These are phyloP conservation scores for Solanum etuberosum DNA, from an alignment of 257 asterid genomes.

Conservation along the genomic window DNA sequence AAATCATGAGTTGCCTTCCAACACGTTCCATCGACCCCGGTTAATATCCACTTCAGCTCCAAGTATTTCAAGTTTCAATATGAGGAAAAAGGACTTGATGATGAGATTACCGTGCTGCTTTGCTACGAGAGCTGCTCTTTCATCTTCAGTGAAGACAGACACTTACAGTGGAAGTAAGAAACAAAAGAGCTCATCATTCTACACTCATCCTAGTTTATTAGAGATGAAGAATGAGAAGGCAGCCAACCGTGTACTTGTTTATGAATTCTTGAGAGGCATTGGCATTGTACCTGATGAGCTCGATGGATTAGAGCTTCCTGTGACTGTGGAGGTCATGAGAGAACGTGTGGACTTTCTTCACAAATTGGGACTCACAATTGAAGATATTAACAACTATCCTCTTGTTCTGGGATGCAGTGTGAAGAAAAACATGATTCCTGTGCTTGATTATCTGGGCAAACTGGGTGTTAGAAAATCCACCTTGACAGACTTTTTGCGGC, in stretches of 20 bases:
- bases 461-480: slow-evolving; percentile 78
- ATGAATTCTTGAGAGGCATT: slow-evolving; percentile 66
- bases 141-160: slow-evolving; percentile 23
- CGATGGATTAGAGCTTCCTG: slow-evolving; percentile 93
- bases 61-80: slow-evolving; percentile 18
- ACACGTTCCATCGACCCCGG: slow-evolving; percentile 22
- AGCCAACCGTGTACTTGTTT: slow-evolving; percentile 65
- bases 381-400: slow-evolving; percentile 89
- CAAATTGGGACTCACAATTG: slow-evolving; percentile 76
- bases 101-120: slow-evolving; percentile 36
- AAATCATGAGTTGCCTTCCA: slow-evolving; percentile 45
- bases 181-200: slow-evolving; percentile 46
- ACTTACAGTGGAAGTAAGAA: slow-evolving; percentile 17
- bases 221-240: slow-evolving; percentile 70
- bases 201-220: slow-evolving; percentile 69
- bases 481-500: slow-evolving; percentile 64
- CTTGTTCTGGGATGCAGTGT: slow-evolving; percentile 97
- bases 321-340: slow-evolving; percentile 83
- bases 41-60: slow-evolving; percentile 21
- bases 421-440: slow-evolving; percentile 96
- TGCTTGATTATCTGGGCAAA: slow-evolving; percentile 90
- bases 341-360: slow-evolving; percentile 90
- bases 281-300: slow-evolving; percentile 87
- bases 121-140: slow-evolving; percentile 33
- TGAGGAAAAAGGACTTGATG: slow-evolving; percentile 23